A percentile compares a stretch with the other conserved stretches of the same genome.
Evolutionary conservation across 208 protist species (phyloP).

Genomic region (Naegleria gruberi): DNA sequence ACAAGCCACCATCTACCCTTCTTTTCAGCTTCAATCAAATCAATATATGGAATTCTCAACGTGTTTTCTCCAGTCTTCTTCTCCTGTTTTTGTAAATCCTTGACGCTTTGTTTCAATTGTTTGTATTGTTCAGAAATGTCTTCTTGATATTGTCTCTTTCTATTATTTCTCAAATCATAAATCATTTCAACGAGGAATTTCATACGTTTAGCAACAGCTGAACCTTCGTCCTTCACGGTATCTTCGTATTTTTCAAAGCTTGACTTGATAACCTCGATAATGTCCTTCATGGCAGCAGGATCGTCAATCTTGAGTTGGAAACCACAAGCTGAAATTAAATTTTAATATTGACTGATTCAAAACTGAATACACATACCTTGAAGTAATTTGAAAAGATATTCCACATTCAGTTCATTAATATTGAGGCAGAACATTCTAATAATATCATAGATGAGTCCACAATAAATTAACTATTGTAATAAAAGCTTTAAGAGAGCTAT

Average conservation of each 20-base stretch:
- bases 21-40: neutral
- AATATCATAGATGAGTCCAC: slow-evolving; percentile 14
- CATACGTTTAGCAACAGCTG: neutral
- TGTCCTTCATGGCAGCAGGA: neutral
- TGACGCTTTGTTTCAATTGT: neutral
- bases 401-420: neutral
- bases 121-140: neutral
- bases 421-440: neutral
- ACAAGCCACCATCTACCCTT: slow-evolving; percentile 23
- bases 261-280: neutral
- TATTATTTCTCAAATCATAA: slow-evolving; percentile 12
- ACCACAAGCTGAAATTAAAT: no score
- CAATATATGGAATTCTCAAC: neutral
- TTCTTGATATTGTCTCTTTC: neutral
- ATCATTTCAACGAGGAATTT: slow-evolving; percentile 1
- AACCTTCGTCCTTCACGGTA: neutral
- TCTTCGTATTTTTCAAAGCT: neutral
- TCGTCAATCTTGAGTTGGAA: neutral
- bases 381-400: neutral
- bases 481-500: neutral
- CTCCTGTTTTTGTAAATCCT: slow-evolving; percentile 4
- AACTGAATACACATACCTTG: no score
- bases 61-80: neutral
- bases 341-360: no score
- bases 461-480: neutral